A percentile compares a stretch with the other conserved stretches of the same genome.
phyloP scores from a whole-genome alignment of 1,139 yeast species.

The Nakaseomyces sp. region DNA sequence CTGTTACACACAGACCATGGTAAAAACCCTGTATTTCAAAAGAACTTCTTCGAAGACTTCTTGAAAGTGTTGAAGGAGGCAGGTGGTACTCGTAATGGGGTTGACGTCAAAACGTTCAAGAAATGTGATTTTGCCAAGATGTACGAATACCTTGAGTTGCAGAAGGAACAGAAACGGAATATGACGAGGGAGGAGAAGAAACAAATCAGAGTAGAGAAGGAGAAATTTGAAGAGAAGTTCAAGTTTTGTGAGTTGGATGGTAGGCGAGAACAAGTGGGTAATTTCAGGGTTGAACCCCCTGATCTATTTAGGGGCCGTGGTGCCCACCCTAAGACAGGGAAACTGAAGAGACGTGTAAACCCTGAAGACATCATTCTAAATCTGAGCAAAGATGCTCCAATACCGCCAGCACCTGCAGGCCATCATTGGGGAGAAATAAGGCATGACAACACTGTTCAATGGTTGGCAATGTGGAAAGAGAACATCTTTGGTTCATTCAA shows the following conservation, averaged over 20 bases:
- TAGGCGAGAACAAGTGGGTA: slow-evolving; percentile 85
- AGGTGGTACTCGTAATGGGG: slow-evolving; percentile 49
- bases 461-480: slow-evolving; percentile 98
- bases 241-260: slow-evolving; percentile 79
- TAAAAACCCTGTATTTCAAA: slow-evolving; percentile 73
- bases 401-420: slow-evolving; percentile 82
- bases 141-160: slow-evolving; percentile 58
- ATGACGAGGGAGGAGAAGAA: slow-evolving; percentile 68
- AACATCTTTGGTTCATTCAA: slow-evolving; percentile 76
- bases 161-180: slow-evolving; percentile 64
- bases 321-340: slow-evolving; percentile 93
- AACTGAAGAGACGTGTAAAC: slow-evolving; percentile 65
- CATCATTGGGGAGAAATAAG: slow-evolving; percentile 84
- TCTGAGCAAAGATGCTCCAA: slow-evolving; percentile 58
- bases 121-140: slow-evolving; percentile 76
- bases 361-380: slow-evolving; percentile 89
- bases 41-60: slow-evolving; percentile 81
- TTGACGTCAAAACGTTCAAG: slow-evolving; percentile 49
- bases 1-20: slow-evolving; percentile 85
- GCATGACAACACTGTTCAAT: slow-evolving; percentile 84
- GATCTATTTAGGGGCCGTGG: slow-evolving; percentile 95
- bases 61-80: slow-evolving; percentile 53
- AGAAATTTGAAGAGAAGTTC: slow-evolving; percentile 68
- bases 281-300: slow-evolving; percentile 92
- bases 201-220: slow-evolving; percentile 60